These are phyloP conservation scores for Blastobotrys elegans DNA, from an alignment of 1,139 yeast species.

Conservation along the genomic window DNA sequence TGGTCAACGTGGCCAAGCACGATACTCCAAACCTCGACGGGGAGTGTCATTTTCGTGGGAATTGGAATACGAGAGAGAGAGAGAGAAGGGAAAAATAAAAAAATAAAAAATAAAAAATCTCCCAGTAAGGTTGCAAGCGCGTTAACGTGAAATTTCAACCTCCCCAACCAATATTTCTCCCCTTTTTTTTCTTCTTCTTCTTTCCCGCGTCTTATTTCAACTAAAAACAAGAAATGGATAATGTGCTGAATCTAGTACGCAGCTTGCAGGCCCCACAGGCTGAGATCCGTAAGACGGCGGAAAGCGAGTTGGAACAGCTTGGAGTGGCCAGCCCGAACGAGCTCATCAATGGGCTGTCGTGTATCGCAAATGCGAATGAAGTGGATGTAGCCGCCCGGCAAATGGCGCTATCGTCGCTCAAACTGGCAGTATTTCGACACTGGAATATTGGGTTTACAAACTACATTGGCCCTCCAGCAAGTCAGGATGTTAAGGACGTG, in stretches of 20 bases:
- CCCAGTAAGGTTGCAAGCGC: too few species aligned
- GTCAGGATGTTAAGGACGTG: conserved; percentile 46
- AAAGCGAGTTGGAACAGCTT: not conserved
- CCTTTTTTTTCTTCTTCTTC: not conserved
- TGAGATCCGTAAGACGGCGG: conserved; percentile 1
- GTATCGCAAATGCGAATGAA: conserved; percentile 6
- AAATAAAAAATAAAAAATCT: too few species aligned
- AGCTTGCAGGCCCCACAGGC: conserved; percentile 9
- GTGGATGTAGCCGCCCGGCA: conserved; percentile 36
- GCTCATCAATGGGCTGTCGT: conserved; percentile 2
- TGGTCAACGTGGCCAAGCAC: conserved; percentile 1
- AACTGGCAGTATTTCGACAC: conserved; percentile 61
- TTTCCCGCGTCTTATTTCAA: not conserved
- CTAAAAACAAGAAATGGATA: conserved; percentile 4
- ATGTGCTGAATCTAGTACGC: conserved; percentile 7
- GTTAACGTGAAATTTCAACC: too few species aligned
- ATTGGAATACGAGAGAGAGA: not conserved
- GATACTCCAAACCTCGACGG: conserved; percentile 4
- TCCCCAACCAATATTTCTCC: too few species aligned
- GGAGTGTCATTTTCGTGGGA: not conserved
- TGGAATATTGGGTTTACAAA: conserved; percentile 88
- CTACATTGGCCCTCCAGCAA: conserved; percentile 57
- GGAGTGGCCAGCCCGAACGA: conserved; percentile 5
- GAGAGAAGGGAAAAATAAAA: too few species aligned
- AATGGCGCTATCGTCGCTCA: conserved; percentile 63